Evolutionary conservation across 306 rosid species (phyloP).

Genomic region (Hylodesmum podocarpum): DNA sequence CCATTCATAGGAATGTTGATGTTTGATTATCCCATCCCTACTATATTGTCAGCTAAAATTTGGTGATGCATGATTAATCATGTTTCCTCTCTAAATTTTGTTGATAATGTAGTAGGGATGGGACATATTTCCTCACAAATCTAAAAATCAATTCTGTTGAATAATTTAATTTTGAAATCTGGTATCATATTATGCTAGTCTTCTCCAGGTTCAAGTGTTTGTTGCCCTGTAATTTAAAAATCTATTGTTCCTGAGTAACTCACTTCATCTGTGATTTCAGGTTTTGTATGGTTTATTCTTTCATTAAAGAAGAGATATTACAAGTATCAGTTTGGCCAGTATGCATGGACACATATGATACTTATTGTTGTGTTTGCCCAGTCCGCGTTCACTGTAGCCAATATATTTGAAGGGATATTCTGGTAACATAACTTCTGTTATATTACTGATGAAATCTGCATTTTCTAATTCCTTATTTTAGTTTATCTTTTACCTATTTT

Average conservation of each 20-base stretch:
- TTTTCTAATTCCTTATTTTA: not conserved
- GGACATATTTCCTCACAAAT: not conserved
- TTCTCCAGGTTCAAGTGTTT: not conserved
- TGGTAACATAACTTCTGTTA: slow-evolving; percentile 57
- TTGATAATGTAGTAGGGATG: too few relatives aligned
- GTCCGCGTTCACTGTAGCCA: slow-evolving; percentile 93
- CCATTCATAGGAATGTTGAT: not conserved
- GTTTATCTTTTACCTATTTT: not conserved
- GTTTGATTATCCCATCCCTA: not conserved
- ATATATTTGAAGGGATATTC: slow-evolving; percentile 91
- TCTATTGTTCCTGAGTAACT: slow-evolving; percentile 3
- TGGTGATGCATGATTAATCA: too few relatives aligned
- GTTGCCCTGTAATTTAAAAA: not conserved
- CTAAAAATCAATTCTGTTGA: slow-evolving; percentile 1
- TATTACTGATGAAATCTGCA: slow-evolving; percentile 16
- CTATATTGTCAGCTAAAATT: not conserved
- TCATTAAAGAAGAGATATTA: slow-evolving; percentile 85
- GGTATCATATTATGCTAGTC: not conserved
- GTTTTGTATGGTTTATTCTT: slow-evolving; percentile 98
- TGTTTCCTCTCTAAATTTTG: too few relatives aligned
- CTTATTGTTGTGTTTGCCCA: slow-evolving; percentile 89
- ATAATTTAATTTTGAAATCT: not conserved
- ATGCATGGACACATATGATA: slow-evolving; percentile 99
- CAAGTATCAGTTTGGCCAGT: slow-evolving; percentile 98
- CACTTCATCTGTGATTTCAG: slow-evolving; percentile 47